Conservation (phyloP, 1,284 basidiomycete species). For the Cutaneotrichosporon cavernicola region DNA sequence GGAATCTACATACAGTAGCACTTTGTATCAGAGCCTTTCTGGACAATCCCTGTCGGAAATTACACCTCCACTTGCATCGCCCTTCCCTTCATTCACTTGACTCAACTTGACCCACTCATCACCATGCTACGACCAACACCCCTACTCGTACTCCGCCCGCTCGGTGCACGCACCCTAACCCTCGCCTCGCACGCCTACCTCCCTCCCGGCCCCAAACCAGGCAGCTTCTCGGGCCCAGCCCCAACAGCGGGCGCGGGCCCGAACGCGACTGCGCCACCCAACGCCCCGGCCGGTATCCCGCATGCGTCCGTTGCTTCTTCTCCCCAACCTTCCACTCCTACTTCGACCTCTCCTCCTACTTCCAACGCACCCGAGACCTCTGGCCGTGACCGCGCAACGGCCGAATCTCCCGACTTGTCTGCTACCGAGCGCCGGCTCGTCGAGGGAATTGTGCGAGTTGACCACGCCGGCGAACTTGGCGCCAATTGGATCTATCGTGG, state of each 20-base stretch:
- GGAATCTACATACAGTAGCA: not conserved
- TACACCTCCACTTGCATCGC: not conserved
- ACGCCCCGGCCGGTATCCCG: conserved; percentile 13
- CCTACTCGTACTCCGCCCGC: conserved; percentile 1
- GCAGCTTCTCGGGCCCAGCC: not conserved
- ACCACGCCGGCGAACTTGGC: conserved; percentile 89
- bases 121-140: conserved; percentile 14
- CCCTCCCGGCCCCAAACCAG: conserved; percentile 12
- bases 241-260: conserved; percentile 2
- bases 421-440: conserved; percentile 43
- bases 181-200: conserved; percentile 27
- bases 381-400: conserved; percentile 32
- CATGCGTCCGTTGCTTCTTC: conserved; percentile 5
- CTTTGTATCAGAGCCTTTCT: no score
- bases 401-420: conserved; percentile 40
- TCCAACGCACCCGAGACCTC: not conserved
- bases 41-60: not conserved
- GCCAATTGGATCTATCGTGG: conserved; percentile 91
- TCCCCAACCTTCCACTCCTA: not conserved
- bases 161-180: conserved; percentile 2
- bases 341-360: not conserved
- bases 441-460: conserved; percentile 65
- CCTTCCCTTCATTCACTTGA: no score
- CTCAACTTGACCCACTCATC: not conserved
- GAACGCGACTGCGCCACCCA: conserved; percentile 8